These are phyloP conservation scores for Citrus medica DNA, from an alignment of 345 rosid genomes.

Conservation along the genomic window DNA sequence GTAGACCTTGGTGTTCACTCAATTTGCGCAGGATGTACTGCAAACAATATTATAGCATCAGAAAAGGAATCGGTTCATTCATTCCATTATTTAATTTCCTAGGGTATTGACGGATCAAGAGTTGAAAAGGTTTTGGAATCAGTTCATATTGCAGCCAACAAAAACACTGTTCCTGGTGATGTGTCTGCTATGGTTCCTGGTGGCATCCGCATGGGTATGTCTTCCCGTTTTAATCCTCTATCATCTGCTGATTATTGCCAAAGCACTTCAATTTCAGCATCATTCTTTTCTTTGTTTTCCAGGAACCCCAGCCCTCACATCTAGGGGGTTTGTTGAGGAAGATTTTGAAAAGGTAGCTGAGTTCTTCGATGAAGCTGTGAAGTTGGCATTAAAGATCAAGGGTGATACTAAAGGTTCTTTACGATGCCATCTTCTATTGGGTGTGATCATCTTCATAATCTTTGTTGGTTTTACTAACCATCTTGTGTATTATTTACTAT, in stretches of 20 bases:
- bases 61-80: not conserved
- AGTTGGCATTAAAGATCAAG: constrained; percentile 77
- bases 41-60: constrained; percentile 4
- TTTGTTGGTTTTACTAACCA: not conserved
- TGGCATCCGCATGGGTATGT: constrained; percentile 92
- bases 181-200: constrained; percentile 99
- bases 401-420: constrained; percentile 60
- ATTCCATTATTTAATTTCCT: constrained; percentile 15
- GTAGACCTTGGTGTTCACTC: not conserved
- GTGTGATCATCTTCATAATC: not conserved
- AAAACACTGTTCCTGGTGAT: constrained; percentile 98
- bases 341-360: constrained; percentile 92
- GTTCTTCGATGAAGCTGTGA: constrained; percentile 79
- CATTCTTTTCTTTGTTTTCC: constrained; percentile 20
- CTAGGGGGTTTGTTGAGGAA: constrained; percentile 85
- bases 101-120: constrained; percentile 97
- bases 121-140: constrained; percentile 89
- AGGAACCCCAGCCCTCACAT: constrained; percentile 98
- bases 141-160: constrained; percentile 91
- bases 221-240: constrained; percentile 2
- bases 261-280: not conserved
- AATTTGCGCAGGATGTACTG: not conserved
- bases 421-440: not conserved
- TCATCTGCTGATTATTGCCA: not conserved
- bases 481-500: not conserved